Evolutionary conservation across 495 filamentous ascomycete species (phyloP), one percentile per base, ranked within the genome.

Genomic region (Hypoxylon fragiforme): DNA sequence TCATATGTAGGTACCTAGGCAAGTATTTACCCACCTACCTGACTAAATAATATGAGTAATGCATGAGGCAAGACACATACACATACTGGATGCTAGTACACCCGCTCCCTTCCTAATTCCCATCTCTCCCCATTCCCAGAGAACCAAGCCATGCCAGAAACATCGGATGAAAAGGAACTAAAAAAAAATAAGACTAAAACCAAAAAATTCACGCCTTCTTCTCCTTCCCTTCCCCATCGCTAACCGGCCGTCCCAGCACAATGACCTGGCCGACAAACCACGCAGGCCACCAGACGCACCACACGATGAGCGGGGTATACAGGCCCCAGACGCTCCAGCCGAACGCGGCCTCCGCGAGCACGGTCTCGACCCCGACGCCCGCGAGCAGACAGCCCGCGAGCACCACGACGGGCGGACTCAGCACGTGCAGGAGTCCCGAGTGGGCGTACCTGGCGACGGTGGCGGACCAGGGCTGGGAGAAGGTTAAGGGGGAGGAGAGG

Each of bases 241-340:
- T 31, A 21, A 6, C n/a, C 7, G 69, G 65, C 38, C 47, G 52
- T 32, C 63, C 77, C 47, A 77, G 60, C 21, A 80, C 69, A 4
- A 71, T 50, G 8, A 78, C 58, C 14, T 67, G 60, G 4, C 73
- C 90, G 11, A 82, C 79, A 44, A 96, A 60, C 95, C 94, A 97
- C 16, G 89, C 91, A 6, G 94, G 95, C 92, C 92, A 98, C 94
- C 94, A 98, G 21, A 97, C 90, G 68, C 90, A 89, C 91, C 95
- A 98, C 13, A 97, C 85, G 30, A 97, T 85, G 6, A 97, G 83
- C 52, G 87, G 77, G 30, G 91, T 95, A 77, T 91, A 95, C 77
- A 92, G 81, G 1, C 92, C 92, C 79, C 86, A 91, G 13, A 96
- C 89, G 63, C 87, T 78, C 94, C 92, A 97, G 0, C 89, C 94